Percentiles rank a stretch among this genome's conserved stretches.
These are phyloP conservation scores for Prosopis cineraria DNA, from an alignment of 306 rosid genomes.

Conservation along the genomic window DNA sequence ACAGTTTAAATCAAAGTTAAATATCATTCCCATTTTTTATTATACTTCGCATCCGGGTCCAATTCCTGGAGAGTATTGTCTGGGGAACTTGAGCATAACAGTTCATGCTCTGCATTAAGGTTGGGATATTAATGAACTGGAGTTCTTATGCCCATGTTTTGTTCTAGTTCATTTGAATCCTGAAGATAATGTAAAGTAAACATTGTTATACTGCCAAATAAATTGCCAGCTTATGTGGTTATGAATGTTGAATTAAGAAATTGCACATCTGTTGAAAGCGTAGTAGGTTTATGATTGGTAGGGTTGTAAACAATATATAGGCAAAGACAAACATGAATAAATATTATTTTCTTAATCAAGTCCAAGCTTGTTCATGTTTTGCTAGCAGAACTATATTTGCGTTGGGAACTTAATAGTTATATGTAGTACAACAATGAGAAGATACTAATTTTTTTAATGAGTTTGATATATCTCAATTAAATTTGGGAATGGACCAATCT, in stretches of 20 bases:
- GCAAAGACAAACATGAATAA: background rate
- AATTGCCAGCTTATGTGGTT: background rate
- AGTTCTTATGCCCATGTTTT: background rate
- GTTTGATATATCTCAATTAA: background rate
- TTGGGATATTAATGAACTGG: background rate
- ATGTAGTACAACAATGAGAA: no score
- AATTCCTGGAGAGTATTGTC: no score
- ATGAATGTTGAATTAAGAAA: background rate
- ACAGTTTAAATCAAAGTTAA: background rate
- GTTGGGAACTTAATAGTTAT: background rate
- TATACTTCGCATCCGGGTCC: no score
- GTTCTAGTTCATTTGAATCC: background rate
- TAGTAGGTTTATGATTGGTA: background rate
- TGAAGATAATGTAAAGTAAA: background rate
- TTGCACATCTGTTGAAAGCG: background rate
- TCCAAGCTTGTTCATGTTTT: background rate
- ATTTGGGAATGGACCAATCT: background rate
- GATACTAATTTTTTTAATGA: no score
- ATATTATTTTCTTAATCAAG: background rate
- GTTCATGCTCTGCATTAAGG: background rate
- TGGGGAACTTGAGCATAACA: no score
- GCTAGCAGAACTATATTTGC: background rate
- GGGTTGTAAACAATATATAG: background rate
- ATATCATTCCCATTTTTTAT: background rate
- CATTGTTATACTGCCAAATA: background rate